A percentile compares a stretch with the other conserved stretches of the same genome.
Evolutionary conservation across 148 eudicot species (phyloP).

Genomic region (Vaccinium corymbosum): DNA sequence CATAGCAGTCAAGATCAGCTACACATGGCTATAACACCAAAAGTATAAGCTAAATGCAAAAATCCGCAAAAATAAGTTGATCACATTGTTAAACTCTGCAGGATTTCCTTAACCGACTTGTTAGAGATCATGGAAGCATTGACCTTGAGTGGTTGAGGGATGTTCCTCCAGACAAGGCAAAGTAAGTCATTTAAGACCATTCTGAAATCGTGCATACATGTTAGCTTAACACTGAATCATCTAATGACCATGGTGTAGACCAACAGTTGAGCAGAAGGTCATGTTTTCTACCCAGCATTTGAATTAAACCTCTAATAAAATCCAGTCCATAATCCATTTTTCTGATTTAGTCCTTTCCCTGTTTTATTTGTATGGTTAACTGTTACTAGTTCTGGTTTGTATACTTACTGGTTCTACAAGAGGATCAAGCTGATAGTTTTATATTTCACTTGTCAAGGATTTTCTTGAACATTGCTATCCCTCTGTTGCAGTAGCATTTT

Average conservation of each 20-base stretch:
- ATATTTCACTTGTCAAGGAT: background rate
- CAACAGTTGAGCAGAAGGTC: background rate
- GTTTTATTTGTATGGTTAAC: background rate
- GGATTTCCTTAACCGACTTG: constrained; percentile 53
- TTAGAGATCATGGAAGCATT: constrained; percentile 43
- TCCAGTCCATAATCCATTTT: background rate
- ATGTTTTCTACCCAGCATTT: background rate
- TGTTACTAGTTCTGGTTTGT: background rate
- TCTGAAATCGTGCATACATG: background rate
- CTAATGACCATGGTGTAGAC: background rate
- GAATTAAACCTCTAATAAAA: background rate
- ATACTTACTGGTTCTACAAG: background rate
- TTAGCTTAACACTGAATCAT: background rate
- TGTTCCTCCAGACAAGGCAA: constrained; percentile 46
- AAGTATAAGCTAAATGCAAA: background rate
- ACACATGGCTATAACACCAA: background rate
- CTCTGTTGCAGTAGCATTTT: background rate
- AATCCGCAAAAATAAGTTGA: constrained; percentile 3
- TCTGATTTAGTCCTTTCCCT: background rate
- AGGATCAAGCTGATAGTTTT: background rate
- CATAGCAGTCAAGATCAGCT: background rate
- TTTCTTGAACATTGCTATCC: background rate
- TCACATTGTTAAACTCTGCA: constrained; percentile 19
- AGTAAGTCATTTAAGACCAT: constrained; percentile 28
- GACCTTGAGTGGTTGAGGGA: constrained; percentile 63